Evolutionary conservation across 78 protist species (phyloP).

Genomic region (Dictyostelium discoideum): dicty_2.7 NC_007091.3:2646001-2646500

Average conservation of each 20-base stretch:
- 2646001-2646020: not conserved
- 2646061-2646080: not conserved
- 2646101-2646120: not conserved
- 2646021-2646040: not conserved
- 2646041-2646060: not conserved
- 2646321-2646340: conserved; percentile 39
- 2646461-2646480: conserved; percentile 26
- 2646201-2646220: conserved; percentile 73
- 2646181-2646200: conserved; percentile 36
- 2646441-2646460: not conserved
- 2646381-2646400: not conserved
- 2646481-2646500: not conserved
- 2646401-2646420: not conserved
- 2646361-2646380: conserved; percentile 1
- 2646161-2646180: not conserved
- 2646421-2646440: conserved; percentile 17
- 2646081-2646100: not conserved
- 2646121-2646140: conserved; percentile 16
- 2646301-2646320: conserved; percentile 25
- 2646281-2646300: not conserved
- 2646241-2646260: not conserved
- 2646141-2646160: not conserved
- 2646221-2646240: conserved; percentile 64
- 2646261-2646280: not conserved
- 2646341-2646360: conserved; percentile 19